Conservation (phyloP, 352 stramenopile species). For the Globisporangium recalcitrans region DNA sequence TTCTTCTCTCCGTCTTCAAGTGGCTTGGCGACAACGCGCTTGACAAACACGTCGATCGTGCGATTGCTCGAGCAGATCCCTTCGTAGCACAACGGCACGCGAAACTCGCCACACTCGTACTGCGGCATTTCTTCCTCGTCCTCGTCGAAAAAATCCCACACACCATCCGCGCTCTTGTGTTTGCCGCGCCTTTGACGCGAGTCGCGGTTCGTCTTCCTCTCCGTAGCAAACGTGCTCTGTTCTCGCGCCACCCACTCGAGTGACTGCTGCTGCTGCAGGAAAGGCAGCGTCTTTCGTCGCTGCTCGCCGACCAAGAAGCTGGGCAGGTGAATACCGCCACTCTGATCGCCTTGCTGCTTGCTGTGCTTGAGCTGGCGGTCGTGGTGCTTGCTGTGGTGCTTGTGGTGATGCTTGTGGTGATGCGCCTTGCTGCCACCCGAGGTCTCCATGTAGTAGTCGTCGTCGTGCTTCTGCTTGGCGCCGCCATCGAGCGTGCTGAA, state of each 20-base stretch:
- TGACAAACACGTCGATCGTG: conserved; percentile 41
- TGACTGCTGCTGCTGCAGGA: conserved; percentile 21
- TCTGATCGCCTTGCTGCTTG: neutral
- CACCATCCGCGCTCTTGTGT: neutral
- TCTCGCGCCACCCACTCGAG: conserved; percentile 16
- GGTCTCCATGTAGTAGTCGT: conserved; percentile 26
- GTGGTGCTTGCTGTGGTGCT: conserved; percentile 1
- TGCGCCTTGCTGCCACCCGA: conserved; percentile 2
- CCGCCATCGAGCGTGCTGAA: conserved; percentile 18
- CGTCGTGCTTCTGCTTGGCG: conserved; percentile 4
- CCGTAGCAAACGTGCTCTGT: neutral
- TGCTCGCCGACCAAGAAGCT: conserved; percentile 13
- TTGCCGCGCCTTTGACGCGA: neutral
- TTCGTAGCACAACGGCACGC: conserved; percentile 28
- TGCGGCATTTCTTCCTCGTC: conserved; percentile 2
- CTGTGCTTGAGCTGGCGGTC: neutral
- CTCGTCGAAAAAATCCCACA: neutral
- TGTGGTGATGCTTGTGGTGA: conserved; percentile 8
- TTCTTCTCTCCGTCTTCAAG: conserved; percentile 9
- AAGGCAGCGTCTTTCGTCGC: conserved; percentile 16
- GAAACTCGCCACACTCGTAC: conserved; percentile 30
- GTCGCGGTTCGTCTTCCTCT: neutral
- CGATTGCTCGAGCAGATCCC: conserved; percentile 23
- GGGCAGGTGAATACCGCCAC: neutral
- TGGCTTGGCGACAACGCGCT: conserved; percentile 33